phyloP scores from a whole-genome alignment of 441 rosid species.

The Populus hybrid region DNA sequence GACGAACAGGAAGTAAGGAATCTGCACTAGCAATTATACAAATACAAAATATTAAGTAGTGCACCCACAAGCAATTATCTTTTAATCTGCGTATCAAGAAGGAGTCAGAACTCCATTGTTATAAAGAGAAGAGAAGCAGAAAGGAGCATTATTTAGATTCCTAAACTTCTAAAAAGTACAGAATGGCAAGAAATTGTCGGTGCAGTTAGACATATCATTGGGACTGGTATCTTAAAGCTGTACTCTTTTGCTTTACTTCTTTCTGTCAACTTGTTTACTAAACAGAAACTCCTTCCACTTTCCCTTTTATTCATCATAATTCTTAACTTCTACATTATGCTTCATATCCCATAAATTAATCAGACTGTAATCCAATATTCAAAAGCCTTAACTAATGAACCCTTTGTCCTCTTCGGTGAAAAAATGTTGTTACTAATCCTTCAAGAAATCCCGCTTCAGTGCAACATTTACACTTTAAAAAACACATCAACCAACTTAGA shows the following conservation, averaged over 20 bases:
- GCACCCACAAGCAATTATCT: conserved; percentile 19
- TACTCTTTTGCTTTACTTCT: conserved; percentile 4
- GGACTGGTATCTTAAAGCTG: conserved; percentile 21
- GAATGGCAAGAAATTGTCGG: conserved; percentile 26
- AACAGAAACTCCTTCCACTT: conserved; percentile 22
- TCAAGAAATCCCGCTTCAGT: neutral
- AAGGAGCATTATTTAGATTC: conserved; percentile 31
- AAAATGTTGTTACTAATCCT: neutral
- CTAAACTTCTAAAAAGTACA: conserved; percentile 16
- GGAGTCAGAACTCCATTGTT: neutral
- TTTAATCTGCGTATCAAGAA: conserved; percentile 24
- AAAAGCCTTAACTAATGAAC: neutral
- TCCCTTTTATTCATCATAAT: conserved; percentile 18
- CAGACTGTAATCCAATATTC: neutral
- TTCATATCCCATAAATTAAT: conserved; percentile 1
- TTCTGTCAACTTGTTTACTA: conserved; percentile 7
- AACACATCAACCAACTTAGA: neutral
- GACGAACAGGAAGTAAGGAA: conserved; percentile 6
- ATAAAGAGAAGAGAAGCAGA: conserved; percentile 1
- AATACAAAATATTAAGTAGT: conserved; percentile 11
- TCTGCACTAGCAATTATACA: conserved; percentile 9
- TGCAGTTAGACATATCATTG: conserved; percentile 24
- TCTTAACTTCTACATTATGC: conserved; percentile 1
- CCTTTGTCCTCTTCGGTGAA: neutral
- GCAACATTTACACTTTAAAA: neutral